These are phyloP conservation scores for Takashimella tepidaria DNA, from an alignment of 1,284 basidiomycete species.

Conservation along the genomic window DNA sequence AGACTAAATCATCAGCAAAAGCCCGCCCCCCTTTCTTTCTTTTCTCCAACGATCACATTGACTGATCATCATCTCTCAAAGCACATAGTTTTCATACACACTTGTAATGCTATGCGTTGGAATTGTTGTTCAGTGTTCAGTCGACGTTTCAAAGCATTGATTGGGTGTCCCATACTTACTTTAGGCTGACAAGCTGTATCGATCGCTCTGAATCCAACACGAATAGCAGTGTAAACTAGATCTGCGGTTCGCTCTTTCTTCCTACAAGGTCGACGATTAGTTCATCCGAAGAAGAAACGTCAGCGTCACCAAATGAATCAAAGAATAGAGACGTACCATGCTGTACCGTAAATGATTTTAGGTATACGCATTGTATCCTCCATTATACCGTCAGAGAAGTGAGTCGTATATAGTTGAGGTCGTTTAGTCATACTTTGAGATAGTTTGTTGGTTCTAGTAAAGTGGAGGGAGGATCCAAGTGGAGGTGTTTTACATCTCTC, in stretches of 20 bases:
- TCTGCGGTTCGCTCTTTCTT: conserved; percentile 65
- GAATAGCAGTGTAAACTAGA: conserved; percentile 64
- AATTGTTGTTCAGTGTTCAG: no score
- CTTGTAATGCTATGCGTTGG: conserved; percentile 69
- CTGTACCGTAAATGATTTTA: conserved; percentile 64
- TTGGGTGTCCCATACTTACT: conserved; percentile 51
- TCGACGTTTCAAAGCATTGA: background rate
- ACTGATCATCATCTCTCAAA: no score
- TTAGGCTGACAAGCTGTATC: conserved; percentile 71
- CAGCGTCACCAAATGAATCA: no score
- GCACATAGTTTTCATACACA: conserved; percentile 31
- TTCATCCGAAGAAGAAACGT: background rate
- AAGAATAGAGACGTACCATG: conserved; percentile 56
- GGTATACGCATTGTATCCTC: conserved; percentile 24
- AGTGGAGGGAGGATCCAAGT: background rate
- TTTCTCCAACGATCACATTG: no score
- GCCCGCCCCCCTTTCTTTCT: no score
- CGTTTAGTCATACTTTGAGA: no score
- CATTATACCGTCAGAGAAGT: background rate
- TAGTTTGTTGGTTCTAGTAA: background rate
- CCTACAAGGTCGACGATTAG: conserved; percentile 41
- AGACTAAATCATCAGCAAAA: no score
- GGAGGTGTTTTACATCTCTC: background rate
- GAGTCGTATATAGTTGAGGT: background rate
- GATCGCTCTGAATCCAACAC: conserved; percentile 68